Evolutionary conservation across 371 early-diverging fungal species (phyloP), one percentile per base, ranked within the genome.

Genomic region (Vairimorpha necatrix): DNA sequence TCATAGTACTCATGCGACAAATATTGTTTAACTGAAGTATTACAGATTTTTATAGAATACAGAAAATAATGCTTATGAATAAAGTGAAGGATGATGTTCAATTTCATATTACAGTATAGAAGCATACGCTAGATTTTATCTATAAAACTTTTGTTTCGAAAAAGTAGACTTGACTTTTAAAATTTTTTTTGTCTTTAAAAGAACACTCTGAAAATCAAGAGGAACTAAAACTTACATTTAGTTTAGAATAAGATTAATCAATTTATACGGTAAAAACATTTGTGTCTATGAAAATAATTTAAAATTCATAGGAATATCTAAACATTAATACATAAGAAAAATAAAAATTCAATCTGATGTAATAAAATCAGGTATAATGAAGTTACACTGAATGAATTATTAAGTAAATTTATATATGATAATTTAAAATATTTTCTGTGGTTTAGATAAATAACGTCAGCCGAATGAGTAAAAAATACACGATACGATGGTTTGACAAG

Each of bases 381-480:
- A 63, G 87, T 96, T 53, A 91, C 96, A 67, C 94, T 94, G 0
- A 84, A 88, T 33, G 87, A 90, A 22, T 84, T 95, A 74, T 89
- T 95, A 71, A 89, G 89, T 76, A 94, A 96, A 54, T 95, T 96
- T 81, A 93, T 94, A 82, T 96, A 96, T 83, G 94, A 94, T 84
- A 96, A 98, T 80, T 87, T 98, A 48, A 96, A 98, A 84, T 87
- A 96, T 56, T 86, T 98, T 68, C 95, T 98, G 81, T 93, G 94
- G 54, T 96, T 83, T n/a, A n/a, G n/a, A n/a, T n/a, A n/a, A n/a
- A n/a, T n/a, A n/a, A n/a, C n/a, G n/a, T 88, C 95, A 62, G 96
- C 96, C 77, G 98, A 97, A 83, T 97, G 98, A 96, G 92, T 91
- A 81, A 94, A 93, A 85, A 91, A 94, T 84, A 93, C 96, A 0